Evolutionary conservation across 192 early-diverging fungal genomes (phyloP).

Genomic region (Funneliformis geosporum): DNA sequence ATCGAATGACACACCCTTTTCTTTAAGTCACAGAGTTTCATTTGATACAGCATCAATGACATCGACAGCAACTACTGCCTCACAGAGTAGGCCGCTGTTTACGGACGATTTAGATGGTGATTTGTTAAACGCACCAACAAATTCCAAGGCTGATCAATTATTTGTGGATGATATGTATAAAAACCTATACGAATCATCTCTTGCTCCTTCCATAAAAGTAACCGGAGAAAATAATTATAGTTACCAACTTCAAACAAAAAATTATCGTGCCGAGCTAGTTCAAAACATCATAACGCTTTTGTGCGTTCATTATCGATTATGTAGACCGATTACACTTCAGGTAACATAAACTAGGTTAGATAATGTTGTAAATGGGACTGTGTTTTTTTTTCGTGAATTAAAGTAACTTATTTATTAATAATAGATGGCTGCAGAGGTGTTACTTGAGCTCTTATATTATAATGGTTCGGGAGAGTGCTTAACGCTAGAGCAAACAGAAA

Average conservation of each 20-base stretch:
- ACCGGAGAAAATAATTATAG: not conserved
- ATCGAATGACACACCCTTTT: conserved; percentile 22
- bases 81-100: not conserved
- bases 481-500: conserved; percentile 6
- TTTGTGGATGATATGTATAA: conserved; percentile 11
- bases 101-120: conserved; percentile 1
- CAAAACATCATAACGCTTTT: not conserved
- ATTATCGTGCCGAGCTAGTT: conserved; percentile 9
- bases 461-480: conserved; percentile 34
- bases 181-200: not conserved
- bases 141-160: not conserved
- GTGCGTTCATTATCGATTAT: conserved; percentile 7
- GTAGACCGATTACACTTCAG: conserved; percentile 22
- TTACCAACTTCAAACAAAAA: not conserved
- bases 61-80: not conserved
- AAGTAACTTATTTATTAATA: conserved; percentile 36
- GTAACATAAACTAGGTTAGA: too few relatives aligned
- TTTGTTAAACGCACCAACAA: not conserved
- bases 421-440: conserved; percentile 43
- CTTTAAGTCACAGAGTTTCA: not conserved
- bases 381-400: conserved; percentile 3
- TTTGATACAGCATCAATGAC: conserved; percentile 29
- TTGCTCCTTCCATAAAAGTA: conserved; percentile 12
- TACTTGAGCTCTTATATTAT: conserved; percentile 44
- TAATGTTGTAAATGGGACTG: too few relatives aligned